These are phyloP conservation scores for Allium fistulosum DNA, from an alignment of 106 monocot species.

Conservation along the genomic window DNA sequence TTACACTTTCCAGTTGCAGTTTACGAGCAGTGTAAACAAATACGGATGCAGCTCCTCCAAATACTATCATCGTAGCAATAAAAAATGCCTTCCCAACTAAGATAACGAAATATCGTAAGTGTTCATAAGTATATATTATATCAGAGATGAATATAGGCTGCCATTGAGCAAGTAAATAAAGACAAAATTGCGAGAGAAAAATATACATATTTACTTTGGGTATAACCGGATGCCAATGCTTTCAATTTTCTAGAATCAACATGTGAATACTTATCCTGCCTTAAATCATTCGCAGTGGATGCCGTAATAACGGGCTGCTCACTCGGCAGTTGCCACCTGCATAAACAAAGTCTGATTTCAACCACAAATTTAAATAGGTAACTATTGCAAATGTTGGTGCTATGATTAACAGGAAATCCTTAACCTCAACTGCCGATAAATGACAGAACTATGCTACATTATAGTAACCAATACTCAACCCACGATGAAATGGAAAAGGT, in stretches of 20 bases:
- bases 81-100: slow-evolving; percentile 70
- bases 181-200: neutral
- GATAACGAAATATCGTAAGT: neutral
- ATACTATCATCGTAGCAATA: slow-evolving; percentile 48
- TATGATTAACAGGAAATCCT: too few species aligned
- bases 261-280: slow-evolving; percentile 36
- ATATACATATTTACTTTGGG: slow-evolving; percentile 33
- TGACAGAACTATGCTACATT: too few species aligned
- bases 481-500: too few species aligned
- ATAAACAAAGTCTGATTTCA: neutral
- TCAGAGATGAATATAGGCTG: neutral
- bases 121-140: neutral
- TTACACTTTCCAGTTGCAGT: slow-evolving; percentile 51
- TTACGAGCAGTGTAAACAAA: slow-evolving; percentile 33
- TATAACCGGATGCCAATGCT: slow-evolving; percentile 45
- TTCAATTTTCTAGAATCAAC: slow-evolving; percentile 58
- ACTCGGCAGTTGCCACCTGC: slow-evolving; percentile 70
- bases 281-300: slow-evolving; percentile 75
- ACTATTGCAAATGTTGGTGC: too few species aligned
- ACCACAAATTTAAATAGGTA: too few species aligned
- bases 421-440: too few species aligned
- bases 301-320: slow-evolving; percentile 34
- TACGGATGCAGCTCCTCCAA: slow-evolving; percentile 43
- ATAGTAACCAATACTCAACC: too few species aligned
- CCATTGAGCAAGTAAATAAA: neutral